These are phyloP conservation scores for Nemophila menziesii DNA, from an alignment of 257 asterid species.

Conservation along the genomic window DNA sequence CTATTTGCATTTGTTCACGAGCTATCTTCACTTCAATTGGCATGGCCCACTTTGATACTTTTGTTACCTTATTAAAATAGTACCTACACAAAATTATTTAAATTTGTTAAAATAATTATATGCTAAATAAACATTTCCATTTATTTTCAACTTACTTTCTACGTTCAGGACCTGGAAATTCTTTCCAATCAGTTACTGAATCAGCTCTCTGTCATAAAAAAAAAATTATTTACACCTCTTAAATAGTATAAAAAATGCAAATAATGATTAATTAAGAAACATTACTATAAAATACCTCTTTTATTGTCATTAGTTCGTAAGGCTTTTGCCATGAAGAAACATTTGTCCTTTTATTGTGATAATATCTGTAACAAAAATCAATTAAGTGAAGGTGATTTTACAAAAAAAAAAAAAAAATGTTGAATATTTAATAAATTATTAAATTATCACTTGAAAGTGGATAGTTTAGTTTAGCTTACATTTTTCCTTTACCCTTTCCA, in stretches of 20 bases:
- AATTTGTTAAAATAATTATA: not conserved
- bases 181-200: conserved; percentile 93
- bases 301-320: conserved; percentile 61
- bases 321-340: conserved; percentile 91
- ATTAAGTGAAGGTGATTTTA: conserved; percentile 7
- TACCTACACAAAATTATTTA: conserved; percentile 32
- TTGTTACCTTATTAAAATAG: conserved; percentile 59
- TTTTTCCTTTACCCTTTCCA: too few species aligned
- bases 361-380: conserved; percentile 39
- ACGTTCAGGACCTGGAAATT: conserved; percentile 58
- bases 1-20: conserved; percentile 39
- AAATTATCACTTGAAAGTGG: not conserved
- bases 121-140: not conserved
- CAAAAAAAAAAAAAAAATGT: conserved; percentile 3
- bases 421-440: not conserved
- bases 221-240: not conserved
- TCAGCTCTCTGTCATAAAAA: conserved; percentile 73
- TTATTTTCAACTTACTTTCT: conserved; percentile 38
- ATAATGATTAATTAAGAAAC: not conserved
- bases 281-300: conserved; percentile 31
- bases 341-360: conserved; percentile 60
- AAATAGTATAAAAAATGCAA: not conserved
- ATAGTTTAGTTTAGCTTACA: too few species aligned
- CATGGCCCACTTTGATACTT: conserved; percentile 67
- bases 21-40: conserved; percentile 95